These are phyloP conservation scores for Drechslerella coelobrocha DNA, from an alignment of 2,329 filamentous ascomycete species.

Conservation along the genomic window DNA sequence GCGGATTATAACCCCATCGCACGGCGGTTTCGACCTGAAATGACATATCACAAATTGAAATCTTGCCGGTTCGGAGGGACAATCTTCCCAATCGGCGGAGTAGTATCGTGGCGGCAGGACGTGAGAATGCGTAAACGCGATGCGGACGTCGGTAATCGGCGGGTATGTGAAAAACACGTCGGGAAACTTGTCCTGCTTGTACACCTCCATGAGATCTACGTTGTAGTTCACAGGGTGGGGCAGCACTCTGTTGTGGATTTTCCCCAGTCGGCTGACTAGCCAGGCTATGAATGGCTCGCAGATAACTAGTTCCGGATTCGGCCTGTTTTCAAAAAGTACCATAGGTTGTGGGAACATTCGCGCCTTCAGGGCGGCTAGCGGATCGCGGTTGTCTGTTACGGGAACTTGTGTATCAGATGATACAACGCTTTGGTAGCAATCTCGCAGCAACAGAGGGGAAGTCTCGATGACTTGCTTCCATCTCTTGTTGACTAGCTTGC, in stretches of 20 bases:
- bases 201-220: not conserved
- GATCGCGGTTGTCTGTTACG: not conserved
- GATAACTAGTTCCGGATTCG: not conserved
- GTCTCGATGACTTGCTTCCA: conserved; percentile 13
- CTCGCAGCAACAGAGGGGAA: not conserved
- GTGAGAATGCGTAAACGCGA: not conserved
- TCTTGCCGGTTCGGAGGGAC: not conserved
- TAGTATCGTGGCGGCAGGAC: not conserved
- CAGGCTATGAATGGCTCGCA: not conserved
- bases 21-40: not conserved
- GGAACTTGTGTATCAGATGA: not conserved
- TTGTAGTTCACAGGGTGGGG: too few relatives aligned
- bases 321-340: not conserved
- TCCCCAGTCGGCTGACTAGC: not conserved
- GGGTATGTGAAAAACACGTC: conserved; percentile 9
- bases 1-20: not conserved
- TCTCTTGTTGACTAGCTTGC: conserved; percentile 1
- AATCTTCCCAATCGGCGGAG: too few relatives aligned
- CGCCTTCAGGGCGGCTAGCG: not conserved
- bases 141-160: conserved; percentile 8
- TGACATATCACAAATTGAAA: not conserved
- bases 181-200: not conserved
- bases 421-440: not conserved
- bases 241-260: too few relatives aligned
- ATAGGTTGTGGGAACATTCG: not conserved